phyloP scores from a whole-genome alignment of 75 land plant genomes.

The Cryptomeria japonica region DNA sequence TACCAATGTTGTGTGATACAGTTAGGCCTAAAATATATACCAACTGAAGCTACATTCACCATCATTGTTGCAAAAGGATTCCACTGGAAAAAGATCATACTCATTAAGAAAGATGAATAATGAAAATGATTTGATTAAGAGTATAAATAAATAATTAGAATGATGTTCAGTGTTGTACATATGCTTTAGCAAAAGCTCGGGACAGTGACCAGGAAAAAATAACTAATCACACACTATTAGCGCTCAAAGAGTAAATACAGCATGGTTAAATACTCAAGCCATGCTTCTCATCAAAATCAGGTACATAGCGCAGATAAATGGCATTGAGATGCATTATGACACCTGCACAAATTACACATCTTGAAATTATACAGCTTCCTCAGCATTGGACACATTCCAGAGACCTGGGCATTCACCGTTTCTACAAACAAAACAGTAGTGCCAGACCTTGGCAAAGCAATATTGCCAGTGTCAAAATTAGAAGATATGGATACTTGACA shows the following conservation, averaged over 20 bases:
- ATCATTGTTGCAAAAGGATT: not conserved
- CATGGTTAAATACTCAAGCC: not conserved
- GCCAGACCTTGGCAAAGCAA: not conserved
- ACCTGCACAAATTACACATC: slow-evolving; percentile 7
- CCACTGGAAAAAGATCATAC: not conserved
- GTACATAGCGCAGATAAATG: not conserved
- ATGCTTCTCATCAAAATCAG: slow-evolving; percentile 1
- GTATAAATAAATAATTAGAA: not conserved
- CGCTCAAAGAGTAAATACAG: not conserved
- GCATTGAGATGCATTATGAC: not conserved
- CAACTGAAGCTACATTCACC: not conserved
- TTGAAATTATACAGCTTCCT: not conserved
- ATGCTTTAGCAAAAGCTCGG: not conserved
- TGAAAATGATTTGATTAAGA: not conserved
- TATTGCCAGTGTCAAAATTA: not conserved
- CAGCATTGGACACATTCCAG: not conserved
- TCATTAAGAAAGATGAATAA: not conserved
- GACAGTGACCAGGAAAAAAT: not conserved
- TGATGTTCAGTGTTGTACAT: slow-evolving; percentile 6
- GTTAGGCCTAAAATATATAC: not conserved
- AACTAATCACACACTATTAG: slow-evolving; percentile 8
- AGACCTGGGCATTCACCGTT: not conserved
- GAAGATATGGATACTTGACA: not conserved
- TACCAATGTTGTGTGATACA: not conserved
- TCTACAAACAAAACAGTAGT: not conserved